Base-by-base conservation (phyloP, 306 rosid species). In the Medicago ruthenica region DNA sequence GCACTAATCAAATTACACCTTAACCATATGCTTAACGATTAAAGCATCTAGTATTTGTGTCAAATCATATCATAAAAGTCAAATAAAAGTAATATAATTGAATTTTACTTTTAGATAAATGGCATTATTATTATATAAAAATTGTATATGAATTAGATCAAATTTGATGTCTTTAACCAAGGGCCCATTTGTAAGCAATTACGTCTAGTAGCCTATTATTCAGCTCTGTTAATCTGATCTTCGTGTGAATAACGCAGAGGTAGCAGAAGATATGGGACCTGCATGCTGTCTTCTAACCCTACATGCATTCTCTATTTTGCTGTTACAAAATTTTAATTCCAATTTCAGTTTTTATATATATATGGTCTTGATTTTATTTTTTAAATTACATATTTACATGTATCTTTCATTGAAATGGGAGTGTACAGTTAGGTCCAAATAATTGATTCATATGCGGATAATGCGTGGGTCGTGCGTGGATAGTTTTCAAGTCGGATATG, bases 401-500 rank as follows among this genome's bases (percentile, higher is more conserved):
- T 82, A 67, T 21, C 21, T 48, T 76, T 39, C 17, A 41, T 4
- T 16, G 48, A 85, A 39, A 42, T 69, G 60, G 65, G 51, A 59
- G 63, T 44, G 82, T 17, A 75, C 31, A 77, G 76, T 75, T 77
- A 74, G 83, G 80, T 67, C 67, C 53, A 81, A 80, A 87, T 78
- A 80, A 87, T 88, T 88, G 85, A 74, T 67, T 76, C 79, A 70
- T 27, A 27, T 67, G 68, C 4, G 75, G 77, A 79, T 77, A 79
- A 78, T 79, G 79, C 83, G 83, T 57, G 78, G 69, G 71, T 50
- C 82, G 80, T 70, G 44, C 34, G 45, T 80, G 45, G 86, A 81
- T 61, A 80, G 83, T 66, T 79, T 83, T 83, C 80, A 78, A 80
- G 80, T 85, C 85, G 76, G 84, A 85, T 82, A 82, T 85, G 91